Evolutionary conservation across 2,329 filamentous ascomycete genomes (phyloP), one percentile per base, ranked within the genome.

Genomic region (Fonsecaea monophora): DNA sequence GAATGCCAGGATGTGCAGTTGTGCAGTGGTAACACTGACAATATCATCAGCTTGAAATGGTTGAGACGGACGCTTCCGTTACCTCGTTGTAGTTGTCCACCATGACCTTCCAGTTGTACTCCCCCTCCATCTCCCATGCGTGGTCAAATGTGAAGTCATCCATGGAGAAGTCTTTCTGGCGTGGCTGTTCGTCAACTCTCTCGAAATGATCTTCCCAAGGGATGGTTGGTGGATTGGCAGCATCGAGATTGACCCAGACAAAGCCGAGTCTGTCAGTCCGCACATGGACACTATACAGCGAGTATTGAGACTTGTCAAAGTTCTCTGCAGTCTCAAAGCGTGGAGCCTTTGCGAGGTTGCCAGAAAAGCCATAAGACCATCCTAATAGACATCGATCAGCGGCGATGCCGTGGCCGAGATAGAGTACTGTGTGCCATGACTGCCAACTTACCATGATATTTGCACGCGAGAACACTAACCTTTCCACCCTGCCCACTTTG

Each of bases 71-170:
- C 3, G 1, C 4, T n/a, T 35, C 3, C 18, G 4, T 25, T 32
- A 62, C 60, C 70, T 77, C 86, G 74, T 89, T 89, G 79, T 87
- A 89, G 78, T 89, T 88, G 73, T 89, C 87, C 13, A 83, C 82
- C 37, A 87, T 75, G 30, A 84, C 83, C 77, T 88, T 88, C 86
- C 86, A 88, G 78, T 87, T 87, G 74, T 83, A 86, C 37, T 82
- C 80, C 0, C 82, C 83, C 57, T 85, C 82, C 81, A 86, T 83
- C 70, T 86, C 81, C 84, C 84, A 87, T 37, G 77, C 76, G 73
- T 87, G 85, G 70, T 87, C 85, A 69, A 87, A 88, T 15, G 77
- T 73, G 73, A 87, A 89, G 59, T 87, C 78, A 0, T 82, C 79
- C 69, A 83, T 84, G 72, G 84, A 78, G 75, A 83, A 84, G 55